Evolutionary conservation across 2,329 filamentous ascomycete species (phyloP).

Genomic region (Decorospora gaudefroyi): DNA sequence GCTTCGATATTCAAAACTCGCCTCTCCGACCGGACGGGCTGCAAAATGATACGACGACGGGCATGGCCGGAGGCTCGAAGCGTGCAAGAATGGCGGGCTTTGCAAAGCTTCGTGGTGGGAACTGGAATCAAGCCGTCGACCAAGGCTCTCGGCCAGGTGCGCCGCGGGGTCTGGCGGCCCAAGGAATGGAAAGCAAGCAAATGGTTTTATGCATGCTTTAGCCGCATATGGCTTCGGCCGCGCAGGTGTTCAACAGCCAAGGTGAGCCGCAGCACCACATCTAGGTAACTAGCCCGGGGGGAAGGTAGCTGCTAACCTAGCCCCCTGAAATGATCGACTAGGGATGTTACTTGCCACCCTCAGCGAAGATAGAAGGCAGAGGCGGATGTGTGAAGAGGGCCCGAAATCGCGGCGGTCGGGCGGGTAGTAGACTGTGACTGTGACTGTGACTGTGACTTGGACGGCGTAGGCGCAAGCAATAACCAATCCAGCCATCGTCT

Average conservation of each 20-base stretch:
- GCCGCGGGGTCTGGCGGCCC: constrained; percentile 17
- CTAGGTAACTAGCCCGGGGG: constrained; percentile 19
- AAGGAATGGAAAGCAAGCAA: constrained; percentile 3
- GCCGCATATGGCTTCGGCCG: constrained; percentile 12
- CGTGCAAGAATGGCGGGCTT: not conserved
- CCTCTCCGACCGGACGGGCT: too few relatives aligned
- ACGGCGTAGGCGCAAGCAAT: too few relatives aligned
- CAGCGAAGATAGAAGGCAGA: too few relatives aligned
- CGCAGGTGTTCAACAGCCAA: constrained; percentile 24
- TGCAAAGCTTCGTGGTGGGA: not conserved
- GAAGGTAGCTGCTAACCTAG: constrained; percentile 19
- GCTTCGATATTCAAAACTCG: too few relatives aligned
- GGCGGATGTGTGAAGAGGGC: constrained; percentile 8
- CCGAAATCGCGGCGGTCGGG: too few relatives aligned
- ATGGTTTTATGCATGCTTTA: constrained; percentile 16
- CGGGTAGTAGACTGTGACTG: too few relatives aligned
- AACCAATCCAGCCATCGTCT: too few relatives aligned
- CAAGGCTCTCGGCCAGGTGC: constrained; percentile 28
- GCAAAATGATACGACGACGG: too few relatives aligned
- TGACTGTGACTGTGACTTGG: too few relatives aligned
- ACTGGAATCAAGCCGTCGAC: constrained; percentile 17
- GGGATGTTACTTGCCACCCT: too few relatives aligned
- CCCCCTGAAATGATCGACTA: too few relatives aligned
- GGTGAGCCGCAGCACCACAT: constrained; percentile 17
- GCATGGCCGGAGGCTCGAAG: not conserved